phyloP scores from a whole-genome alignment of 495 filamentous ascomycete genomes.

The Lasiosphaeris hirsuta region DNA sequence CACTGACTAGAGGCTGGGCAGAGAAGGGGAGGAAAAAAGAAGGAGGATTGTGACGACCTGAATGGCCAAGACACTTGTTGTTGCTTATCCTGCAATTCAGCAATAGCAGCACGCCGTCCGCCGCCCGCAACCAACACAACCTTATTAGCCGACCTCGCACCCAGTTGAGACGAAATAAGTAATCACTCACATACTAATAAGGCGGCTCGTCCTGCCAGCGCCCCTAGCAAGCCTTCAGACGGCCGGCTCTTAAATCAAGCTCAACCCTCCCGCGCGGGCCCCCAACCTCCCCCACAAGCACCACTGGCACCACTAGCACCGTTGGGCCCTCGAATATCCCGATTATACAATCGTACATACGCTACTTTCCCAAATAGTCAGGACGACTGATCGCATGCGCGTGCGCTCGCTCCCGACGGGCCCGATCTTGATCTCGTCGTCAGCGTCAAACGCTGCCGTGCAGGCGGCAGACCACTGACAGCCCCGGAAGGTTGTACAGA shows the following conservation, averaged over 20 bases:
- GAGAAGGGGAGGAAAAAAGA: conserved; percentile 19
- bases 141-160: neutral
- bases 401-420: conserved; percentile 19
- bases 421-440: conserved; percentile 25
- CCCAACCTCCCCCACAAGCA: conserved; percentile 6
- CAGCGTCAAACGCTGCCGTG: conserved; percentile 21
- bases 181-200: conserved; percentile 1
- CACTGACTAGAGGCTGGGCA: conserved; percentile 3
- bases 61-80: conserved; percentile 25
- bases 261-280: conserved; percentile 12
- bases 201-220: neutral
- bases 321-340: conserved; percentile 4
- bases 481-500: conserved; percentile 32
- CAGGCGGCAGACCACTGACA: conserved; percentile 16
- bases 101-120: conserved; percentile 18
- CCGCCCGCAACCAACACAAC: neutral
- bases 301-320: conserved; percentile 6
- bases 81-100: conserved; percentile 29
- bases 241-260: conserved; percentile 14
- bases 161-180: neutral
- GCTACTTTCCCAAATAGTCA: conserved; percentile 12
- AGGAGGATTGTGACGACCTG: conserved; percentile 12
- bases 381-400: conserved; percentile 13
- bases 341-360: conserved; percentile 2
- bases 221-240: neutral